Base-by-base conservation (phyloP, 1,139 yeast species). In the Blastobotrys proliferans region DNA sequence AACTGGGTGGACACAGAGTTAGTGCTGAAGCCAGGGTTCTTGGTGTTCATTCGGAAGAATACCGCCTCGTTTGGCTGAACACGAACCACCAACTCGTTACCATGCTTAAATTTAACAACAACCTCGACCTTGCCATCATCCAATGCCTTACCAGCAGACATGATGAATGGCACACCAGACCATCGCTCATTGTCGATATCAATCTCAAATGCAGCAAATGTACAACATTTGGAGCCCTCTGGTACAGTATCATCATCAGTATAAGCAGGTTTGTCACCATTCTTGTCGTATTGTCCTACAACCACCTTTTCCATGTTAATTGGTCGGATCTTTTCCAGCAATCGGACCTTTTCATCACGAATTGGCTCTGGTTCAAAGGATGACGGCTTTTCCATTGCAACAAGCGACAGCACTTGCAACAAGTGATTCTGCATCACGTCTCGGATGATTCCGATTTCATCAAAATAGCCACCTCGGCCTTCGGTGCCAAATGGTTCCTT, bases 341-440 rank as follows among this genome's bases (percentile, higher is more conserved):
- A 87, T 67, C 86, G 83, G 50, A 92, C 98, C 68, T 92, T 92
- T 65, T 88, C 98, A 64, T 92, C 97, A 67, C 98, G 83, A 47
- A 92, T 80, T 33, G 92, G 83, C 70, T 92, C 98, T 11, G 97
- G 87, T 56, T 83, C 87, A 58, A 83, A 83, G 16, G 92, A 78
- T 19, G 77, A 82, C 11, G 99, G 98, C 64, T 95, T 79, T 63
- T 92, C 98, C 97, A 92, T 90, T 43, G 97, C 87, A 52, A 92
- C 71, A 50, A 94, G 69, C 6, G 97, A 88, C 62, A 92, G 71
- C 21, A 92, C 94, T 70, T 92, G 99, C 59, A 92, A 73, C 60
- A 92, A 69, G 68, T 92, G 99, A 74, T 92, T 92, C 71, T 92
- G 99, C 88, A 94, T 90, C 43, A 92, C 97, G 62, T 92, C 99